A percentile compares a stretch with the other conserved stretches of the same genome.
Evolutionary conservation across 352 stramenopile genomes (phyloP).

Genomic region (Phytophthora hibernalis): DNA sequence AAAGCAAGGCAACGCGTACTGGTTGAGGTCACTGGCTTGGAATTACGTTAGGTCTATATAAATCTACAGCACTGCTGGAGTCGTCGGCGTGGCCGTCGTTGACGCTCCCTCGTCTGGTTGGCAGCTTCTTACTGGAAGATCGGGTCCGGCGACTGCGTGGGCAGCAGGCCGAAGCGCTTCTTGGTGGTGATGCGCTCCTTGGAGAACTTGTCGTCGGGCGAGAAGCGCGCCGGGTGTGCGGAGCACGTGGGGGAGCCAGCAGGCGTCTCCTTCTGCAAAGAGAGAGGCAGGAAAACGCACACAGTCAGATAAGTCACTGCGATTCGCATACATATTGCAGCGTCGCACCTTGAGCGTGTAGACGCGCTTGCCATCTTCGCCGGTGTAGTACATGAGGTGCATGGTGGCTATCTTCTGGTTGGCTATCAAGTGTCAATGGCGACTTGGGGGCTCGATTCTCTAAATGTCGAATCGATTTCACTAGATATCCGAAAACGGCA

Average conservation of each 20-base stretch:
- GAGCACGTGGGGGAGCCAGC: constrained; percentile 94
- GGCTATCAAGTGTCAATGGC: constrained; percentile 14
- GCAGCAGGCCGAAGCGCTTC: constrained; percentile 98
- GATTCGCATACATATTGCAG: background rate
- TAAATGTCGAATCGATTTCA: background rate
- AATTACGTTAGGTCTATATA: constrained; percentile 46
- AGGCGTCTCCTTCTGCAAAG: constrained; percentile 93
- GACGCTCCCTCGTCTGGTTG: background rate
- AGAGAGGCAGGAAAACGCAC: background rate
- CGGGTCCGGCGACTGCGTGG: constrained; percentile 93
- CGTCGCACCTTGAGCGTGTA: constrained; percentile 98
- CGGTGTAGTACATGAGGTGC: constrained; percentile 99
- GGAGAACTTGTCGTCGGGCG: constrained; percentile 99
- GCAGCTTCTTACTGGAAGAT: constrained; percentile 71
- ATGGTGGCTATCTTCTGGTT: constrained; percentile 69
- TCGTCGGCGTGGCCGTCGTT: background rate
- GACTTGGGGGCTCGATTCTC: background rate
- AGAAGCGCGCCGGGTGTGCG: constrained; percentile 98
- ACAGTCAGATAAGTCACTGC: background rate
- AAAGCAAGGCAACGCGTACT: background rate
- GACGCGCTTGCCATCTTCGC: constrained; percentile 95
- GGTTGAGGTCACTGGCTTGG: constrained; percentile 32
- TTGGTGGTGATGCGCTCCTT: constrained; percentile 98
- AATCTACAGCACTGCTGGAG: constrained; percentile 39
- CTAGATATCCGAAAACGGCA: constrained; percentile 30